Conservation (phyloP, 306 rosid genomes). For the Acmispon strigosus region DNA sequence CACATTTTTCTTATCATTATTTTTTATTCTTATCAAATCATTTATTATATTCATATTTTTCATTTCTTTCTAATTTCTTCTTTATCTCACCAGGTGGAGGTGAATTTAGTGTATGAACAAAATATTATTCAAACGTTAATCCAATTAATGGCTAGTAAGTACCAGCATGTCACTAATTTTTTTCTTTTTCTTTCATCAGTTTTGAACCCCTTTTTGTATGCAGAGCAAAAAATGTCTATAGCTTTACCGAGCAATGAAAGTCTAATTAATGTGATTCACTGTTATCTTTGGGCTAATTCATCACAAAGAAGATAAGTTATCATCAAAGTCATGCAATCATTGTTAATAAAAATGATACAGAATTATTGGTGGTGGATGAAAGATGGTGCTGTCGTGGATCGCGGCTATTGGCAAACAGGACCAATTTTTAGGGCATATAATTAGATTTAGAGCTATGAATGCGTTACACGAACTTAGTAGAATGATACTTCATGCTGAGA, state of each 20-base stretch:
- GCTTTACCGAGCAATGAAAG: slow-evolving; percentile 20
- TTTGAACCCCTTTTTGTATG: background rate
- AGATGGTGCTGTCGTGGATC: slow-evolving; percentile 8
- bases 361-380: slow-evolving; percentile 16
- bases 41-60: no score
- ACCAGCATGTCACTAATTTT: background rate
- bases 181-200: background rate
- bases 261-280: slow-evolving; percentile 23
- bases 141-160: background rate
- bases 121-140: background rate
- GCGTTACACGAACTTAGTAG: background rate
- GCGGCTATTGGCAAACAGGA: slow-evolving; percentile 5
- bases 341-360: slow-evolving; percentile 11
- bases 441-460: background rate
- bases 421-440: background rate
- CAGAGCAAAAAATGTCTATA: background rate
- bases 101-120: no score
- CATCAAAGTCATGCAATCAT: slow-evolving; percentile 25
- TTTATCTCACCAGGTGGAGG: no score
- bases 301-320: slow-evolving; percentile 2
- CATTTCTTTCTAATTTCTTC: no score
- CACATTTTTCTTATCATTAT: no score
- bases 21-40: no score
- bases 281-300: background rate
- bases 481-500: slow-evolving; percentile 1